Evolutionary conservation across 1,284 basidiomycete genomes (phyloP).

Genomic region (Leccinum laetum): DNA sequence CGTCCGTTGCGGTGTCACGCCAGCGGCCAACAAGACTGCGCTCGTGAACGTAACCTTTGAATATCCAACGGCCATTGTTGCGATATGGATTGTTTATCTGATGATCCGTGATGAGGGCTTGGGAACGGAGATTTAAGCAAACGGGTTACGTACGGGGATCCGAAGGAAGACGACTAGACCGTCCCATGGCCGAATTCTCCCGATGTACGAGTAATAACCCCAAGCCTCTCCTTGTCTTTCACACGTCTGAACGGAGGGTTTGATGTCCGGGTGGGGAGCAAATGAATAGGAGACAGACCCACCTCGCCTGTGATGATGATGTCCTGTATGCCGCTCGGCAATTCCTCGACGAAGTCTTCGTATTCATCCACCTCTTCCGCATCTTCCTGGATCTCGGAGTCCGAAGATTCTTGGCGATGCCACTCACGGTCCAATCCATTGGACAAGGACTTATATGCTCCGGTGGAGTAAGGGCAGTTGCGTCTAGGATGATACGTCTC

Average conservation of each 20-base stretch:
- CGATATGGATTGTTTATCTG: conserved; percentile 35
- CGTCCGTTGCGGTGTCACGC: conserved; percentile 44
- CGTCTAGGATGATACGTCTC: conserved; percentile 41
- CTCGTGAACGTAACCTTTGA: conserved; percentile 50
- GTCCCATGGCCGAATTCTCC: conserved; percentile 50
- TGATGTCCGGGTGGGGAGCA: conserved; percentile 1
- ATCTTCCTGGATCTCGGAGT: conserved; percentile 17
- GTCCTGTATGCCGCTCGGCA: conserved; percentile 41
- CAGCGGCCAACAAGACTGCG: conserved; percentile 51
- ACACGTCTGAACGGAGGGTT: conserved; percentile 33
- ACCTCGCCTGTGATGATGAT: conserved; percentile 52
- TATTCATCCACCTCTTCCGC: conserved; percentile 36
- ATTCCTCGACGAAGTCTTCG: conserved; percentile 36
- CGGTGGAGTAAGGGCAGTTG: conserved; percentile 34
- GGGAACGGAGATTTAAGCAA: conserved; percentile 1
- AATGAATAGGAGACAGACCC: conserved; percentile 13
- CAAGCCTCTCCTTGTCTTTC: conserved; percentile 45
- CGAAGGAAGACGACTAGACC: conserved; percentile 47
- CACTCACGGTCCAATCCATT: conserved; percentile 23
- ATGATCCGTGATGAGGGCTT: conserved; percentile 22
- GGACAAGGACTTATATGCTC: conserved; percentile 32
- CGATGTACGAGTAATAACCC: conserved; percentile 45
- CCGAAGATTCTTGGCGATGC: conserved; percentile 23
- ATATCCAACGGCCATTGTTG: conserved; percentile 44
- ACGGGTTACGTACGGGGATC: conserved; percentile 37